phyloP scores from a whole-genome alignment of 768 basidiomycete genomes.

The Cystobasidium ongulense region DNA sequence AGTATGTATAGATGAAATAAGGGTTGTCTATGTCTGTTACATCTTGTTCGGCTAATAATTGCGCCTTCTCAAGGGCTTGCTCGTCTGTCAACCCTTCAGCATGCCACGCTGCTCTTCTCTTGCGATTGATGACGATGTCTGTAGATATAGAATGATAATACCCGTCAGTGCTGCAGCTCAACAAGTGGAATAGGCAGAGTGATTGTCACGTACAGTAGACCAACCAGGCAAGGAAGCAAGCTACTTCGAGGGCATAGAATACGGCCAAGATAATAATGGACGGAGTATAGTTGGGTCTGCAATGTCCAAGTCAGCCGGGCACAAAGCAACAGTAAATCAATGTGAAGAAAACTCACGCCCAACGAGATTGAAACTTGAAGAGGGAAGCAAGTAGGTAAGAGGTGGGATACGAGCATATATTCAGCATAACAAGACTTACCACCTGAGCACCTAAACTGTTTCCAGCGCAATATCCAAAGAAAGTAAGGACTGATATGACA shows the following conservation, averaged over 20 bases:
- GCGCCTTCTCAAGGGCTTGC: background rate
- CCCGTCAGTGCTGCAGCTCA: background rate
- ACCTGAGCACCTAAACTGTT: constrained; percentile 10
- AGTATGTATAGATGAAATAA: constrained; percentile 3
- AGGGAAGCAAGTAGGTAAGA: background rate
- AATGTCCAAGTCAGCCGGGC: background rate
- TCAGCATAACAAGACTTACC: background rate
- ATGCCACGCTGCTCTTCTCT: background rate
- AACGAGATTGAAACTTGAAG: background rate
- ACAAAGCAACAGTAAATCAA: background rate
- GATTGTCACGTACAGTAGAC: background rate
- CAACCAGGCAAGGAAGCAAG: background rate
- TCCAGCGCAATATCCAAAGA: constrained; percentile 12
- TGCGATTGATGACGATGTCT: background rate
- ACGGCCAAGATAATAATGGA: background rate
- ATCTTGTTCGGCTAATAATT: background rate
- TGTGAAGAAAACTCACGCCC: background rate
- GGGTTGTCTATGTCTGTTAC: constrained; percentile 2
- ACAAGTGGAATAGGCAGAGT: background rate
- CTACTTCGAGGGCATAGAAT: background rate
- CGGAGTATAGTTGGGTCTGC: background rate
- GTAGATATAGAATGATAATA: background rate
- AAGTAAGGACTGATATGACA: background rate
- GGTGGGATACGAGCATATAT: background rate
- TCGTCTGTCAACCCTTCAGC: background rate